Conservation (phyloP, 106 monocot genomes). For the Cymbidium sinense region DNA sequence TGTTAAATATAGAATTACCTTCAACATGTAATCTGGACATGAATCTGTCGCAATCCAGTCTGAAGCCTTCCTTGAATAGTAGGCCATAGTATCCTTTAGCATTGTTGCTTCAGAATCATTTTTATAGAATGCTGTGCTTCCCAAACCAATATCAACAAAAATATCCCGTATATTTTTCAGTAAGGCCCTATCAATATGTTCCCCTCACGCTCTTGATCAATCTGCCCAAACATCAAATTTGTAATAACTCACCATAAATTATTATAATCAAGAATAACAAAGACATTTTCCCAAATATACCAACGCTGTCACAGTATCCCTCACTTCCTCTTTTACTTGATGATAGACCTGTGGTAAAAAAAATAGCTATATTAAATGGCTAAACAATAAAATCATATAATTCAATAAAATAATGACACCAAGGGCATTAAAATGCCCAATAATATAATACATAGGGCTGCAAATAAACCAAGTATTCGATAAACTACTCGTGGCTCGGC, state of each 20-base stretch:
- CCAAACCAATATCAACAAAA: conserved; percentile 86
- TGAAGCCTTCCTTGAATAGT: conserved; percentile 79
- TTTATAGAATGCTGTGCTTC: conserved; percentile 65
- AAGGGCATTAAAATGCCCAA: no score
- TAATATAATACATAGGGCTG: no score
- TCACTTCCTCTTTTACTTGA: conserved; percentile 52
- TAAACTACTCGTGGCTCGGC: no score
- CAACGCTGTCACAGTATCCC: conserved; percentile 70
- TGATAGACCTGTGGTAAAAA: conserved; percentile 51
- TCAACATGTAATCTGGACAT: conserved; percentile 87
- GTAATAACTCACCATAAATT: neutral
- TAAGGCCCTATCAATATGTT: conserved; percentile 81
- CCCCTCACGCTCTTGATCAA: conserved; percentile 84
- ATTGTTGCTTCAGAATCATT: conserved; percentile 71
- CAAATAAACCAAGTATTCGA: no score
- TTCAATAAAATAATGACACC: no score
- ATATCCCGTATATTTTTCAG: conserved; percentile 82
- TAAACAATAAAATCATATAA: no score
- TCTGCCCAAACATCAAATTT: conserved; percentile 33
- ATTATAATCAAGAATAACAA: neutral
- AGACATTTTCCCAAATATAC: conserved; percentile 29
- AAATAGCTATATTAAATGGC: neutral
- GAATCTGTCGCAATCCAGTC: conserved; percentile 80
- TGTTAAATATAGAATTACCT: conserved; percentile 28
- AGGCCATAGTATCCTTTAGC: conserved; percentile 52